phyloP scores from a whole-genome alignment of 2,329 filamentous ascomycete genomes.

The Botrytis byssoidea region DNA sequence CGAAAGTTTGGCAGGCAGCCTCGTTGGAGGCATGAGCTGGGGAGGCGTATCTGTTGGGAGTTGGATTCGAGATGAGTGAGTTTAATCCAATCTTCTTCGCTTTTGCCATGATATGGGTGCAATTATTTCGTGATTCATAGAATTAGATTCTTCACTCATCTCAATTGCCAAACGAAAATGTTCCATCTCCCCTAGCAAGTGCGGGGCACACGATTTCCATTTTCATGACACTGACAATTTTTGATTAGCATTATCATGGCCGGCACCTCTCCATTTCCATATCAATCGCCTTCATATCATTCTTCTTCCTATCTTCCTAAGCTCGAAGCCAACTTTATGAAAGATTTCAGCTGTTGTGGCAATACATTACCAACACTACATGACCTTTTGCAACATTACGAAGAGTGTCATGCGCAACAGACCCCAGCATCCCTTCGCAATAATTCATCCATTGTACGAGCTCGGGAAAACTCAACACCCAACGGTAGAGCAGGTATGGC shows the following conservation, averaged over 20 bases:
- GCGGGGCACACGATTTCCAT: constrained; percentile 13
- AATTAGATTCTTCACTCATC: background rate
- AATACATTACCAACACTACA: constrained; percentile 86
- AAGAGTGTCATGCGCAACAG: constrained; percentile 84
- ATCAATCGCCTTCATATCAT: constrained; percentile 92
- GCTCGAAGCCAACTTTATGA: constrained; percentile 96
- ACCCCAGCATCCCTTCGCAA: constrained; percentile 49
- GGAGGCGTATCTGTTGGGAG: constrained; percentile 94
- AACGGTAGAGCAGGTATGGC: constrained; percentile 48
- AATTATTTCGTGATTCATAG: background rate
- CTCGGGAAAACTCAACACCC: constrained; percentile 43
- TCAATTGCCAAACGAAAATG: background rate
- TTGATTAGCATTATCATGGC: constrained; percentile 81
- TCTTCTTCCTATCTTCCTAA: constrained; percentile 96
- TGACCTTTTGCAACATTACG: constrained; percentile 93
- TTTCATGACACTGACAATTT: constrained; percentile 29
- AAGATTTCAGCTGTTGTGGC: constrained; percentile 94
- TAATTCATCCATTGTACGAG: constrained; percentile 43
- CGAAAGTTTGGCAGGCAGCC: constrained; percentile 62
- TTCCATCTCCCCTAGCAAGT: background rate
- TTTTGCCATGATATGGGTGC: background rate
- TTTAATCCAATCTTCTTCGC: constrained; percentile 34
- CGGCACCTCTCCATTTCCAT: constrained; percentile 87
- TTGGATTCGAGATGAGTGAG: constrained; percentile 98
- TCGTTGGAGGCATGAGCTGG: constrained; percentile 90